phyloP scores from a whole-genome alignment of 176 grass and related monocot genomes.

The Juncus inflexus region DNA sequence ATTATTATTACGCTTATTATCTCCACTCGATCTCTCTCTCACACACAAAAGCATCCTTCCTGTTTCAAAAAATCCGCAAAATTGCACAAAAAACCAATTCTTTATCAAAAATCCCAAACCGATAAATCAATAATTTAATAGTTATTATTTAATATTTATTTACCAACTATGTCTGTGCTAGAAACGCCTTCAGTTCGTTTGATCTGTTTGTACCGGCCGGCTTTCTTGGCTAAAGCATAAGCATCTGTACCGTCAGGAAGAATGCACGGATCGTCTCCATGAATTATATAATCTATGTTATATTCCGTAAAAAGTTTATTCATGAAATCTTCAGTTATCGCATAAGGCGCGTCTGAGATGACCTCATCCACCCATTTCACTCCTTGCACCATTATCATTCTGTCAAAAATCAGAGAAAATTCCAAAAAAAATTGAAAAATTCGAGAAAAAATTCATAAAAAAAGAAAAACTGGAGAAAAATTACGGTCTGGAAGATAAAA shows the following conservation, averaged over 20 bases:
- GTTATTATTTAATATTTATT: too few relatives aligned
- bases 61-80: conserved; percentile 9
- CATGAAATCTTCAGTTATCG: conserved; percentile 91
- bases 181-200: conserved; percentile 91
- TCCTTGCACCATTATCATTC: conserved; percentile 76
- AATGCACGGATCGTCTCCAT: conserved; percentile 86
- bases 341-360: conserved; percentile 77
- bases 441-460: not conserved
- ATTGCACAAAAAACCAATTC: not conserved
- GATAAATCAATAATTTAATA: too few relatives aligned
- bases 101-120: too few relatives aligned
- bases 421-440: not conserved
- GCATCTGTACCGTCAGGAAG: conserved; percentile 87
- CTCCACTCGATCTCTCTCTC: conserved; percentile 66
- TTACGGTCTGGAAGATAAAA: not conserved
- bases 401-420: conserved; percentile 3
- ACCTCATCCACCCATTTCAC: conserved; percentile 95
- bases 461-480: not conserved
- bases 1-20: conserved; percentile 33
- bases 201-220: conserved; percentile 88
- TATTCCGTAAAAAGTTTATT: conserved; percentile 83
- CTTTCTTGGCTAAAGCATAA: conserved; percentile 85
- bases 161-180: conserved; percentile 88
- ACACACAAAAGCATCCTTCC: conserved; percentile 91
- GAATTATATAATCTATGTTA: conserved; percentile 94